Base-by-base conservation (phyloP, 2,329 filamentous ascomycete genomes). In the Sordariomycetes sp. region DNA sequence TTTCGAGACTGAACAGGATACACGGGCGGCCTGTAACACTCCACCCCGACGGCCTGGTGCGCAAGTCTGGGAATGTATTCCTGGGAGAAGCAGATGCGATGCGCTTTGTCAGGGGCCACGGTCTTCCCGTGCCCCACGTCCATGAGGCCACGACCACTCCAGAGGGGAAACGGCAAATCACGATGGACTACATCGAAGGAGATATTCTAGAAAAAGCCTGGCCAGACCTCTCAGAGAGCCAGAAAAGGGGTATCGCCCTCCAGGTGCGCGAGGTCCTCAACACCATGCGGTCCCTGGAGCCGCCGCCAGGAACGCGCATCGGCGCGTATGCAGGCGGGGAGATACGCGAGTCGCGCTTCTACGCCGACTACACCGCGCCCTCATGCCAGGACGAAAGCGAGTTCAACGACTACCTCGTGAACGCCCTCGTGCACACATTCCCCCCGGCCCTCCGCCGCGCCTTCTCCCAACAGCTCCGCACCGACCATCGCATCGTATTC, bases 401-500 rank as follows among this genome's bases (percentile, higher is more conserved):
- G 3, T 69, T 68, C 58, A 69, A 69, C 52, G 60, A 62, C 0
- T 68, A 62, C 56, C 52, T 69, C 1, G 20, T 66, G 22, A 61
- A 60, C 0, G 28, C 54, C 3, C 59, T 69, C 2, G 59, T 55
- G 22, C 16, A 59, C 2, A 20, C 59, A 0, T 64, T 51, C 3
- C 67, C 67, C 2, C 32, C 60, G 6, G 53, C 60, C 0, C n/a
- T 70, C 3, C 60, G 59, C 1, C 55, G 50, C 16, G 62, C 68
- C 0, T 66, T 70, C 58, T 46, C 62, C 18, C 52, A 51, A 2
- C 64, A 64, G n/a, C 56, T 68, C 18, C 56, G 59, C 28, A 66
- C 63, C 0, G 37, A 64, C 20, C 67, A 72, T 61, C 62, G 62
- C n/a, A 64, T 72, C 35, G 70, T 75, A 1, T 75, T 82, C 60